These are phyloP conservation scores for Nicotiana benthamiana DNA, from an alignment of 257 asterid species.

Conservation along the genomic window DNA sequence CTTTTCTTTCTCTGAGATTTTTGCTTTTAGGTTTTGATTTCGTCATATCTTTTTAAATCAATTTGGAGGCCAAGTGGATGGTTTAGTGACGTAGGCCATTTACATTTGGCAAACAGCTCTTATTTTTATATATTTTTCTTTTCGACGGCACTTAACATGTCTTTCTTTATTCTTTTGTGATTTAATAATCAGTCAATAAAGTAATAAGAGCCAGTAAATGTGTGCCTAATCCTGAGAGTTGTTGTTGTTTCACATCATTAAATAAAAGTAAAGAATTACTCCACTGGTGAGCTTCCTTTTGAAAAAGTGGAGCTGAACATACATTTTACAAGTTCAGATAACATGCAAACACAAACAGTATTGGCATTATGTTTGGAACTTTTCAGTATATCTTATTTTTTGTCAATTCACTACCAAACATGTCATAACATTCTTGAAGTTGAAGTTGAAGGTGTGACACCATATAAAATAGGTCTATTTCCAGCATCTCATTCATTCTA, in stretches of 20 bases:
- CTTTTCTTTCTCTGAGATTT: background rate
- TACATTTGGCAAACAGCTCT: background rate
- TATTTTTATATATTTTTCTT: background rate
- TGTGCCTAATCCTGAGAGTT: background rate
- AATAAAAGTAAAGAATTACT: background rate
- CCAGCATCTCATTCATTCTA: background rate
- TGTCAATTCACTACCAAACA: background rate
- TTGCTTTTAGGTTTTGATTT: background rate
- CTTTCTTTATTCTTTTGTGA: background rate
- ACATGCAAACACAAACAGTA: too few species aligned
- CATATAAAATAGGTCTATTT: background rate
- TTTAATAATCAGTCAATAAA: background rate
- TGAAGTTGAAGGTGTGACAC: background rate
- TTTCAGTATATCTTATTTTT: too few species aligned
- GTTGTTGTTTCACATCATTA: background rate
- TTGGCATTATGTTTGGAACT: too few species aligned
- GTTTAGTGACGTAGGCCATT: background rate
- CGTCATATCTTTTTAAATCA: background rate
- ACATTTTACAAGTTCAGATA: too few species aligned
- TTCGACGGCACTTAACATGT: background rate
- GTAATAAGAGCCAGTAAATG: background rate
- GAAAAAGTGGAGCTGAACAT: background rate
- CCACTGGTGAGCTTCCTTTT: background rate
- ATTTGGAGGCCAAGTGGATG: background rate
- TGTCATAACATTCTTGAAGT: background rate